Conservation (phyloP, 2,329 filamentous ascomycete genomes). For the Escovopsis sp. region DNA sequence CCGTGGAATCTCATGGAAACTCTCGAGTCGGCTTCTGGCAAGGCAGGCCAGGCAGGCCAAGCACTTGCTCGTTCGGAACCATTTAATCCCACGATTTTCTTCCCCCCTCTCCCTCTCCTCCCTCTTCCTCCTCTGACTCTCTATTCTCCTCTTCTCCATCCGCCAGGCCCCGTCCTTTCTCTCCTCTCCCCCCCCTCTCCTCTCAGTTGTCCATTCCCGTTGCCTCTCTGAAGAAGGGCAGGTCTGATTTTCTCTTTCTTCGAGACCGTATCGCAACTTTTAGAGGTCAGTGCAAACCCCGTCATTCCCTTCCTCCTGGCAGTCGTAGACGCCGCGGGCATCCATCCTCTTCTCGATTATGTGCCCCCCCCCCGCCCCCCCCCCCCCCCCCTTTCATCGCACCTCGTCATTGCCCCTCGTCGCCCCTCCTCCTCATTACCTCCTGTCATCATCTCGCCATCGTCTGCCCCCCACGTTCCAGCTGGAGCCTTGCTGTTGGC, state of each 20-base stretch:
- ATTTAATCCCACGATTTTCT: conserved; percentile 20
- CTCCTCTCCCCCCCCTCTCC: conserved; percentile 7
- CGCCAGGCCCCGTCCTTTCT: conserved; percentile 2
- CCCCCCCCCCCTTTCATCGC: neutral
- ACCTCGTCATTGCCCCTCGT: too few species aligned
- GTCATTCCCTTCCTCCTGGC: too few species aligned
- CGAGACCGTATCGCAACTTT: neutral
- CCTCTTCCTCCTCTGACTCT: conserved; percentile 6
- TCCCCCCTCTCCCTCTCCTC: conserved; percentile 12
- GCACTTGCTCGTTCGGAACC: conserved; percentile 11
- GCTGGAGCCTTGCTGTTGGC: too few species aligned
- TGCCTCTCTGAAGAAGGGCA: neutral
- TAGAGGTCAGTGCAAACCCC: too few species aligned
- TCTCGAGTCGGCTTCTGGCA: conserved; percentile 11
- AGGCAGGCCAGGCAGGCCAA: conserved; percentile 7
- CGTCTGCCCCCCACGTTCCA: neutral
- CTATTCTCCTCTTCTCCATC: conserved; percentile 6
- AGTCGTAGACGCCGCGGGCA: conserved; percentile 3
- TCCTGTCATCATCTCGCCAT: neutral
- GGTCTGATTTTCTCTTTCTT: conserved; percentile 9
- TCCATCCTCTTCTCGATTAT: conserved; percentile 5
- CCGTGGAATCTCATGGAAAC: conserved; percentile 29
- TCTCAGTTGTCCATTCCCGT: conserved; percentile 10
- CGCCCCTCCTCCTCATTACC: neutral
- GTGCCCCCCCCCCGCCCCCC: neutral